These are phyloP conservation scores for Psophocarpus tetragonolobus DNA, from an alignment of 306 rosid genomes.

Conservation along the genomic window DNA sequence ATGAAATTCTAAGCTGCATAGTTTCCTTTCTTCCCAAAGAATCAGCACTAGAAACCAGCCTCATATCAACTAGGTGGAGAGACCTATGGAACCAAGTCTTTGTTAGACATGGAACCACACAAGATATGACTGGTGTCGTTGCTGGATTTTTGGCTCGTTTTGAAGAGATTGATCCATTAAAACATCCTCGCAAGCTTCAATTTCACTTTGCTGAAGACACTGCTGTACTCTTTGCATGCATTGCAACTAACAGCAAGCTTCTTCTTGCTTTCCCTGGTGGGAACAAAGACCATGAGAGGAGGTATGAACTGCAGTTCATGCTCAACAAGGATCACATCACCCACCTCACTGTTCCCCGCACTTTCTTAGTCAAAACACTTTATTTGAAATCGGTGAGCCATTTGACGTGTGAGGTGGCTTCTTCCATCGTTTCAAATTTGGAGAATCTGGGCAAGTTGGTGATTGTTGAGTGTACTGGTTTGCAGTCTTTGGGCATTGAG, in stretches of 20 bases:
- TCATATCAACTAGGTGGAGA: slow-evolving; percentile 71
- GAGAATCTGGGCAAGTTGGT: slow-evolving; percentile 59
- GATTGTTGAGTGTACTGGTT: slow-evolving; percentile 60
- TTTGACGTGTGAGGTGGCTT: slow-evolving; percentile 45
- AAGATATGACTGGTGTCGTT: slow-evolving; percentile 40
- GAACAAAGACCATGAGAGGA: slow-evolving; percentile 23
- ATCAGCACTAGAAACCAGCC: slow-evolving; percentile 61
- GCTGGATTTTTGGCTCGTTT: slow-evolving; percentile 42
- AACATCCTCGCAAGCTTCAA: slow-evolving; percentile 57
- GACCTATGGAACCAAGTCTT: slow-evolving; percentile 60
- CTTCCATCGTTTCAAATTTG: slow-evolving; percentile 57
- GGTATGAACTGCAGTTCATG: slow-evolving; percentile 45
- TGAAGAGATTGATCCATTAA: slow-evolving; percentile 55
- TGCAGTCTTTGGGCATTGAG: slow-evolving; percentile 54
- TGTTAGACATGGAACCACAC: slow-evolving; percentile 44
- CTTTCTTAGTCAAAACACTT: slow-evolving; percentile 61
- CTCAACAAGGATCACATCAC: slow-evolving; percentile 34
- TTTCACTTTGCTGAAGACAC: slow-evolving; percentile 47
- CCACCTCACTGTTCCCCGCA: slow-evolving; percentile 29
- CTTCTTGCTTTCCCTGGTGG: slow-evolving; percentile 54
- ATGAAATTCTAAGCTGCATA: slow-evolving; percentile 53
- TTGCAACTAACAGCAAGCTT: slow-evolving; percentile 58
- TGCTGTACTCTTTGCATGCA: slow-evolving; percentile 45
- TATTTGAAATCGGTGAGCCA: slow-evolving; percentile 56
- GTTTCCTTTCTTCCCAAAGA: slow-evolving; percentile 69